phyloP scores from a whole-genome alignment of 192 early-diverging fungal species.

The Mortierella claussenii region DNA sequence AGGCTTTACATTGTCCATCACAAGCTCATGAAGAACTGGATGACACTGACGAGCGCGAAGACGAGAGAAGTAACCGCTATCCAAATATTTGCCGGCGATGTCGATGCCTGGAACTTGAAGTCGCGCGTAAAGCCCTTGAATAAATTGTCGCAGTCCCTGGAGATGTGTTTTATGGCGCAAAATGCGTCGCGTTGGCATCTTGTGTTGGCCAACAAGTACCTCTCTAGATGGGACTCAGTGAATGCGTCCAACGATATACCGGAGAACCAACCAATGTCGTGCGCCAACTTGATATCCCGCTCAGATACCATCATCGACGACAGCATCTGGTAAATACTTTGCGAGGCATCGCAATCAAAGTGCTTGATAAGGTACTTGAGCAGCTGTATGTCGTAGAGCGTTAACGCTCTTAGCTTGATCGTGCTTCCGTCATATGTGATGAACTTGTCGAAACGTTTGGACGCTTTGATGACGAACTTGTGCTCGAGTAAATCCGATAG shows the following conservation, averaged over 20 bases:
- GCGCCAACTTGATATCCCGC: constrained; percentile 12
- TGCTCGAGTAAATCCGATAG: constrained; percentile 6
- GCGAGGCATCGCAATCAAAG: constrained; percentile 2
- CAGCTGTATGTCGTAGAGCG: constrained; percentile 8
- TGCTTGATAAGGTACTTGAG: constrained; percentile 19
- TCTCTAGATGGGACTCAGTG: not conserved
- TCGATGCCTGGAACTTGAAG: constrained; percentile 14
- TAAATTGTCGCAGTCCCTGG: not conserved
- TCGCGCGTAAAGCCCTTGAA: constrained; percentile 3
- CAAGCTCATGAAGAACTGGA: constrained; percentile 11
- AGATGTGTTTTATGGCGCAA: not conserved
- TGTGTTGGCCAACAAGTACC: not conserved
- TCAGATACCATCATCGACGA: constrained; percentile 12
- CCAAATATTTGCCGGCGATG: constrained; percentile 12
- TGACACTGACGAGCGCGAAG: constrained; percentile 15
- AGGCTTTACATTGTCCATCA: too few relatives aligned
- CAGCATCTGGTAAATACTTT: constrained; percentile 14
- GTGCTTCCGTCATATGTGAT: not conserved
- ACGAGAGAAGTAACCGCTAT: constrained; percentile 1
- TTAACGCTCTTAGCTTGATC: constrained; percentile 12
- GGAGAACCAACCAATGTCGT: constrained; percentile 15
- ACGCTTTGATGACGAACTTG: constrained; percentile 8
- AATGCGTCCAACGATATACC: constrained; percentile 6
- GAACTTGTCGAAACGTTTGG: constrained; percentile 7
- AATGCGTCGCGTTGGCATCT: not conserved